A percentile compares a stretch with the other conserved stretches of the same genome.
phyloP scores from a whole-genome alignment of 192 early-diverging fungal genomes.

The Backusella macrospora region DNA sequence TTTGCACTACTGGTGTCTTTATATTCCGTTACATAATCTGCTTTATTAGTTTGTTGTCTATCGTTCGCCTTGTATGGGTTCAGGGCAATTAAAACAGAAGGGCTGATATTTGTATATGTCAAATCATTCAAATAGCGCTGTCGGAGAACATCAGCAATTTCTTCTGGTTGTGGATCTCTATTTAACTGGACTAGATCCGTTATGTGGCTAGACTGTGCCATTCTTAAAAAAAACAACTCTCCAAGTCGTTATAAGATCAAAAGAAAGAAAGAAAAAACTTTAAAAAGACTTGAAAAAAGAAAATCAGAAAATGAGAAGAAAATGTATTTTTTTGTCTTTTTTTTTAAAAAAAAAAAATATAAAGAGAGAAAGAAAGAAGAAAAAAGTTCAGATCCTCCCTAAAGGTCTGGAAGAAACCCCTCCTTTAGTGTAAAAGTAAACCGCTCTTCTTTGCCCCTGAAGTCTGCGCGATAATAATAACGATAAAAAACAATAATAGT shows the following conservation, averaged over 20 bases:
- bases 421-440: conserved; percentile 18
- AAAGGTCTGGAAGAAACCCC: neutral
- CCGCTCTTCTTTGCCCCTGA: conserved; percentile 10
- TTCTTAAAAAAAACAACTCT: neutral
- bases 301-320: conserved; percentile 7
- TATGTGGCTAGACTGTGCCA: conserved; percentile 7
- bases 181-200: conserved; percentile 21
- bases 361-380: conserved; percentile 16
- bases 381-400: conserved; percentile 19
- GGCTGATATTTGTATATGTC: conserved; percentile 62
- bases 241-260: conserved; percentile 5
- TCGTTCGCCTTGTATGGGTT: conserved; percentile 54
- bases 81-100: conserved; percentile 63
- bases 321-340: too few relatives aligned
- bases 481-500: neutral
- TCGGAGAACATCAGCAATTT: conserved; percentile 49
- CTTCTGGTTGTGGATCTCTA: conserved; percentile 22
- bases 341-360: conserved; percentile 13
- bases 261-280: conserved; percentile 2
- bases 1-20: conserved; percentile 53
- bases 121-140: conserved; percentile 57
- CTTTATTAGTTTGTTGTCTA: conserved; percentile 40
- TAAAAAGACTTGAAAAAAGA: neutral
- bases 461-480: conserved; percentile 17
- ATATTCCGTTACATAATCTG: conserved; percentile 68